Evolutionary conservation across 1,139 yeast genomes (phyloP).

Genomic region (Fermentozyma sake): DNA sequence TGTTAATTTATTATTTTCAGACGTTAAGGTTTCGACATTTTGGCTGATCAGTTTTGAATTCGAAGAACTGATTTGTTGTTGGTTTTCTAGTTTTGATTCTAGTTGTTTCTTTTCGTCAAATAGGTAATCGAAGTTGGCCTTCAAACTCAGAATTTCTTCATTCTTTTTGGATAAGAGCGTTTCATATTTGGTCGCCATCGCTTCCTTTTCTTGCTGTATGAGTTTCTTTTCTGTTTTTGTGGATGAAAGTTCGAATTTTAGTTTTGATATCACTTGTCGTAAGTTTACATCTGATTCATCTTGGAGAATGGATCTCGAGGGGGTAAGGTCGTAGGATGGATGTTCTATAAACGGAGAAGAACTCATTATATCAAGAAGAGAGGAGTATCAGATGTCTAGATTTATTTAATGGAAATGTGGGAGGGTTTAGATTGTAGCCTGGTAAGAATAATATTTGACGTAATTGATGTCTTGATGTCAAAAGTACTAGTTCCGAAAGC

Average conservation of each 20-base stretch:
- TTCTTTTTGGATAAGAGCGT: constrained; percentile 26
- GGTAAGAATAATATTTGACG: no score
- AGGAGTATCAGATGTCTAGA: no score
- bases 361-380: no score
- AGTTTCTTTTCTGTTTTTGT: constrained; percentile 31
- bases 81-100: constrained; percentile 47
- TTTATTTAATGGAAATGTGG: no score
- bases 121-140: constrained; percentile 54
- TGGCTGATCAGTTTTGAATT: constrained; percentile 35
- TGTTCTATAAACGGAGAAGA: constrained; percentile 47
- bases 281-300: constrained; percentile 13
- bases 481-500: no score
- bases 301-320: no score
- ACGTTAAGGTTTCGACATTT: constrained; percentile 14
- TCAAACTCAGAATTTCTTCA: constrained; percentile 32
- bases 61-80: constrained; percentile 40
- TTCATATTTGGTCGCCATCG: constrained; percentile 26
- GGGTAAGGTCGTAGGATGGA: constrained; percentile 21
- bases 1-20: constrained; percentile 14
- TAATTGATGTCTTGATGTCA: no score
- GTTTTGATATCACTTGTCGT: constrained; percentile 16
- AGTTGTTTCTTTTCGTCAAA: constrained; percentile 52
- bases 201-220: constrained; percentile 29
- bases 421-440: no score
- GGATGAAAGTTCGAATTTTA: constrained; percentile 27